Percentiles rank a stretch among this genome's conserved stretches.
Evolutionary conservation across 495 filamentous ascomycete genomes (phyloP).

Genomic region (Amniculicola lignicola): DNA sequence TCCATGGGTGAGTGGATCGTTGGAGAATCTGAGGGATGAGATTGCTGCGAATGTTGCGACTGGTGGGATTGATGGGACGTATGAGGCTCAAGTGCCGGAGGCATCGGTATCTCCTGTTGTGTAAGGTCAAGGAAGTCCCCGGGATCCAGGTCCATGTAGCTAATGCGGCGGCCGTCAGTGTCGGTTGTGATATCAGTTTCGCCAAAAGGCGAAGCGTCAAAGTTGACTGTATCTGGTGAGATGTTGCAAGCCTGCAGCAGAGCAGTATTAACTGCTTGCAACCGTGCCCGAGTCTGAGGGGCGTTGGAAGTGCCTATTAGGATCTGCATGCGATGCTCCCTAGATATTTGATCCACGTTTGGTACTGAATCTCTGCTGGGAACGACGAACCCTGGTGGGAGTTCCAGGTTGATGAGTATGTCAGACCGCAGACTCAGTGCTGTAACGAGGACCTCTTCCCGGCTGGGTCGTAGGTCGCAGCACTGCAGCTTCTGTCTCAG

Average conservation of each 20-base stretch:
- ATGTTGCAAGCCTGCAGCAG: slow-evolving; percentile 12
- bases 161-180: slow-evolving; percentile 19
- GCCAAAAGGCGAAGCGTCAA: neutral
- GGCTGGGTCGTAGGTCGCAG: slow-evolving; percentile 25
- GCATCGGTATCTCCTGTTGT: slow-evolving; percentile 15
- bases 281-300: slow-evolving; percentile 3
- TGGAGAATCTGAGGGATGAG: neutral
- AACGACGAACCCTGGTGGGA: slow-evolving; percentile 24
- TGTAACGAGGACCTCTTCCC: slow-evolving; percentile 25
- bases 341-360: slow-evolving; percentile 8
- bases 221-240: neutral
- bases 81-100: neutral
- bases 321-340: slow-evolving; percentile 25
- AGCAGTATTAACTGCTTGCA: slow-evolving; percentile 19
- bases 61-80: neutral
- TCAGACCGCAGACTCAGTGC: slow-evolving; percentile 27
- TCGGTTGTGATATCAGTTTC: slow-evolving; percentile 7
- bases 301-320: slow-evolving; percentile 19
- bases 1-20: neutral
- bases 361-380: slow-evolving; percentile 27
- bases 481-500: slow-evolving; percentile 33
- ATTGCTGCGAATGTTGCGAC: no score
- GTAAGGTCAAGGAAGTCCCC: slow-evolving; percentile 14
- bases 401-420: slow-evolving; percentile 7
- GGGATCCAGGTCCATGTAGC: slow-evolving; percentile 31